These are phyloP conservation scores for Salpingoeca rosetta DNA, from an alignment of 78 protist genomes.

Conservation along the genomic window DNA sequence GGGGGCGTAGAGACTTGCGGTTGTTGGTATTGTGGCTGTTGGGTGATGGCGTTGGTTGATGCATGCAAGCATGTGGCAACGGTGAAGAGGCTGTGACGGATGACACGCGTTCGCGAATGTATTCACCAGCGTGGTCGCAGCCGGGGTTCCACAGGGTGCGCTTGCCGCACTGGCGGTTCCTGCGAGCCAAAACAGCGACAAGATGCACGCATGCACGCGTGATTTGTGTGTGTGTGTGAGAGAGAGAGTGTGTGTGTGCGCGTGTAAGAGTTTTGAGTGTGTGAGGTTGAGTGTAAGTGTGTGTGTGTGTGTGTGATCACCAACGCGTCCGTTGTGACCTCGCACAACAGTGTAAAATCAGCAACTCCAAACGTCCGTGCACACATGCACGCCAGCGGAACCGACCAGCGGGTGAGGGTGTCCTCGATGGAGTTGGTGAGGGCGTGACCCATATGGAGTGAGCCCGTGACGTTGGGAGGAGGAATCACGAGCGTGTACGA, in stretches of 20 bases:
- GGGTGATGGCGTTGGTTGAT: too few species aligned
- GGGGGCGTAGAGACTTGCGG: too few species aligned
- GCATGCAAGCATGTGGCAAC: too few species aligned
- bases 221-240: background rate
- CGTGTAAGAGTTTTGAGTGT: too few species aligned
- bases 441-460: conserved; percentile 99
- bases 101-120: too few species aligned
- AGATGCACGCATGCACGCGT: background rate
- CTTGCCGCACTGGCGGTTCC: conserved; percentile 86
- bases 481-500: conserved; percentile 86
- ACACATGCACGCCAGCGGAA: too few species aligned
- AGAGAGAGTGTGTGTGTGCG: background rate
- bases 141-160: conserved; percentile 91
- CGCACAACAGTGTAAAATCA: conserved; percentile 8
- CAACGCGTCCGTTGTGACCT: background rate
- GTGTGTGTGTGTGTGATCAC: background rate
- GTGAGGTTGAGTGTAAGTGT: too few species aligned
- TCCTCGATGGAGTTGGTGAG: conserved; percentile 84
- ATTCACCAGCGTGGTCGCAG: conserved; percentile 98
- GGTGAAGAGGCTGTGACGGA: too few species aligned
- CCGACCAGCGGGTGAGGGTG: conserved; percentile 58
- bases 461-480: conserved; percentile 99
- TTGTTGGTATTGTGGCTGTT: too few species aligned
- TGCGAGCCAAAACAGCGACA: background rate
- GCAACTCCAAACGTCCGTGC: background rate